Evolutionary conservation across 441 rosid species (phyloP), one percentile per base, ranked within the genome.

Genomic region (Erodium chrysanthum): DNA sequence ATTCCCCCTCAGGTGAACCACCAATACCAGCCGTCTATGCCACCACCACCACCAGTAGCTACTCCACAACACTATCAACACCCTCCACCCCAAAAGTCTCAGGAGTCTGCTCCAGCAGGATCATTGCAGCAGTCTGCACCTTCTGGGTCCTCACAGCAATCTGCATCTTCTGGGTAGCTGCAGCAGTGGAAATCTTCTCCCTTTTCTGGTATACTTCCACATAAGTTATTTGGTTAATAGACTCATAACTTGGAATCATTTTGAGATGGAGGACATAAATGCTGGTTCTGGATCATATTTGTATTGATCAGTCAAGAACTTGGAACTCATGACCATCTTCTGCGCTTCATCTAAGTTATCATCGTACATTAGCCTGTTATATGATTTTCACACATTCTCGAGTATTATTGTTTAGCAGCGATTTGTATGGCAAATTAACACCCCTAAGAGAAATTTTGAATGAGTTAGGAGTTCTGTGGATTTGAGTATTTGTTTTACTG

Each of bases 11-110:
- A 84, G 40, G 83, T 74, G 20, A 65, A 77, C 63, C 90, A 84
- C 68, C 96, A 78, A 46, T 84, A 84, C 73, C 91, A 83, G 68
- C 87, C 86, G 68, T 69, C 84, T 35, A 83, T 64, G 18, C 79
- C 79, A 25, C 25, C 17, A 33, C 63, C 65, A 33, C 35, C 61
- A 31, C 9, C 69, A 46, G 20, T 33, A n/a, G 18, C 59, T 54
- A 44, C 52, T 33, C 40, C 40, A 4, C 59, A 52, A 15, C 59
- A 52, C 7, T 52, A 52, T 54, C 61, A 54, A 54, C 23, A 54
- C 21, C 25, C 61, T 54, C 21, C 12, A 8, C 61, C 61, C 61
- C 61, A 54, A 54, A 17, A 54, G 61, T 54, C 18, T 54, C 61
- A 54, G 61, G 23, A 54, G 25, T 54, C 61, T 50, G 58, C 21